phyloP scores from a whole-genome alignment of 2,329 filamentous ascomycete genomes.

The Xylaria sp. region DNA sequence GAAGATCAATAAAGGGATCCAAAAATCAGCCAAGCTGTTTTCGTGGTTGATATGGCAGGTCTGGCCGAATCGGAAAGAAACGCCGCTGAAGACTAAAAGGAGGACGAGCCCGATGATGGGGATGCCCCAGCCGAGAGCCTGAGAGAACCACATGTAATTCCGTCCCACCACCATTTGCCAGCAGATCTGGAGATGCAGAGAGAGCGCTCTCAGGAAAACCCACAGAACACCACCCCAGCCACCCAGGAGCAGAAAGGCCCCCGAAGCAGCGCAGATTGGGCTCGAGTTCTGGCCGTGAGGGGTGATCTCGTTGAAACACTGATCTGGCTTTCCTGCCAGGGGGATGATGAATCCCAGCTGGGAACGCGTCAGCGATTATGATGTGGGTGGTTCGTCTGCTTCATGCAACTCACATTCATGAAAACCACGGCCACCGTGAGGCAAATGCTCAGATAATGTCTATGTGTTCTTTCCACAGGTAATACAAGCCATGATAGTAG shows the following conservation, averaged over 20 bases:
- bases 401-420: conserved; percentile 75
- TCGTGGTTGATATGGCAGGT: conserved; percentile 95
- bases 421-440: conserved; percentile 78
- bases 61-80: conserved; percentile 91
- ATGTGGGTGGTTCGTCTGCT: background rate
- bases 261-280: conserved; percentile 86
- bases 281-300: conserved; percentile 90
- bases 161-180: conserved; percentile 93
- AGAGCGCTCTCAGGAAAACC: conserved; percentile 89
- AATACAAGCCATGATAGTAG: conserved; percentile 82
- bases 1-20: conserved; percentile 82
- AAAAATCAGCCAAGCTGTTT: conserved; percentile 84
- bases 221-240: conserved; percentile 88
- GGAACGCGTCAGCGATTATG: conserved; percentile 8
- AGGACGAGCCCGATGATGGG: conserved; percentile 79
- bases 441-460: conserved; percentile 93
- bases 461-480: conserved; percentile 87
- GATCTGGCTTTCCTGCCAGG: conserved; percentile 77
- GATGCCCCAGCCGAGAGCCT: conserved; percentile 84
- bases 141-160: conserved; percentile 87
- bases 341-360: conserved; percentile 89
- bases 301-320: conserved; percentile 91
- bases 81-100: conserved; percentile 85
- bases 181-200: conserved; percentile 96
- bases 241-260: conserved; percentile 84